Percentiles rank a stretch among this genome's conserved stretches.
These are phyloP conservation scores for Stenogyne calaminthoides DNA, from an alignment of 305 asterid genomes.

Conservation along the genomic window DNA sequence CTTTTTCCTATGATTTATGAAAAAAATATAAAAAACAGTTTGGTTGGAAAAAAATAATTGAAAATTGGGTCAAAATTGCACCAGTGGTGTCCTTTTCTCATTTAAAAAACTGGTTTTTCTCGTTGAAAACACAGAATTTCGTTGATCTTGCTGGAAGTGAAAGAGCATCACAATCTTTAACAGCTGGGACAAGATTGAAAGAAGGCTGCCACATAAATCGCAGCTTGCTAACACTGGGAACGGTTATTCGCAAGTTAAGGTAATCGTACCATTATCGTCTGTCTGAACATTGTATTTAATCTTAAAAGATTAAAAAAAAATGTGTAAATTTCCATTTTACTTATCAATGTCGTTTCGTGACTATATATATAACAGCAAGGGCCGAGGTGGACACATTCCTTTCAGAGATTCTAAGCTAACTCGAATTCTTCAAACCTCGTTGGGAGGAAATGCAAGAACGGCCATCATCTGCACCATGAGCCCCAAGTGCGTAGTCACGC, in stretches of 20 bases:
- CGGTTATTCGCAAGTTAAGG: conserved; percentile 96
- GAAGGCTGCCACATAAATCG: conserved; percentile 99
- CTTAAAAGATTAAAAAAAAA: neutral
- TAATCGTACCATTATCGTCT: conserved; percentile 22
- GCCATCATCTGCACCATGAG: conserved; percentile 97
- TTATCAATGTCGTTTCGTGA: conserved; percentile 18
- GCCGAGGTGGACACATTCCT: conserved; percentile 84
- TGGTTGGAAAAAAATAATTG: too few species aligned
- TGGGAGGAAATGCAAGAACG: conserved; percentile 91
- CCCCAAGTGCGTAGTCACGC: conserved; percentile 87
- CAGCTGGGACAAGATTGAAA: conserved; percentile 93
- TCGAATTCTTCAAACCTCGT: conserved; percentile 81
- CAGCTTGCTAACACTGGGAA: conserved; percentile 90
- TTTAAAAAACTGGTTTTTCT: conserved; percentile 20
- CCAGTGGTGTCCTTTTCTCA: conserved; percentile 10
- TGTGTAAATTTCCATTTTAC: neutral
- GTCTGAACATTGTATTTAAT: neutral
- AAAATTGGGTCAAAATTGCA: too few species aligned
- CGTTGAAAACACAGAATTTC: conserved; percentile 57
- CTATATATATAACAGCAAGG: conserved; percentile 63
- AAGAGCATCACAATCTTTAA: conserved; percentile 90
- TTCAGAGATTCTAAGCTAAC: conserved; percentile 96
- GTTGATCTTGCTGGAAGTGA: conserved; percentile 99
- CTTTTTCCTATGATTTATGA: too few species aligned
- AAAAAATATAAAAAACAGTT: too few species aligned